Evolutionary conservation across 2,329 filamentous ascomycete genomes (phyloP), one percentile per base, ranked within the genome.

Genomic region (Daldinia eschscholtzii): DNA sequence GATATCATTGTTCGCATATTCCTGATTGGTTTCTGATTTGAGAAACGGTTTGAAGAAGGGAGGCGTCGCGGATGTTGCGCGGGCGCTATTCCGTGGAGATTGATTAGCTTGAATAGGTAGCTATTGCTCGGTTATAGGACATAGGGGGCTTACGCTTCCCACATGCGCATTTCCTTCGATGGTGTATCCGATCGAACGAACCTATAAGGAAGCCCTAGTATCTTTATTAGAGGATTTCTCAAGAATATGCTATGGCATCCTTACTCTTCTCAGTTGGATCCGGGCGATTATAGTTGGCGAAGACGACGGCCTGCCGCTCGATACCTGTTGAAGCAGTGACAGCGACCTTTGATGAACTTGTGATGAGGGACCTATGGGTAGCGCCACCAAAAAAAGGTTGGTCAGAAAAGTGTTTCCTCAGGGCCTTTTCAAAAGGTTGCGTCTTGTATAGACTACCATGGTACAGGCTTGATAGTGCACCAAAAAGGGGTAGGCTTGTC

Each of bases 371-470:
- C 18, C 71, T 63, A 65, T 77, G 71, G n/a, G 72, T 72, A 7
- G 71, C 69, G 12, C 65, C 75, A 7, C 76, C 77, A 30, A 78
- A 79, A 18, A 79, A 75, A 7, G 77, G 75, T 23, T 75, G 74
- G 33, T 79, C 76, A 4, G 75, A 74, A 28, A 79, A 68, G 37
- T 77, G 75, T 28, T 72, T 68, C 57, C 70, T 74, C 2, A 79
- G 58, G 1, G 75, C 72, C 37, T 73, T 74, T 35, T 72, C 71
- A 6, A 78, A 70, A 9, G 76, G 76, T 26, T 77, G 72, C 1
- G 76, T 75, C 59, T 77, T 79, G 60, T 79, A 79, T 20, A 77
- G 53, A 57, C 77, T 79, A 18, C 76, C 75, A 42, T 78, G 77
- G 55, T 77, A 78, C 7, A 79, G 67, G 39, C 61, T 76, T 6